Evolutionary conservation across 495 filamentous ascomycete species (phyloP).

Genomic region (Jackrogersella minutella): DNA sequence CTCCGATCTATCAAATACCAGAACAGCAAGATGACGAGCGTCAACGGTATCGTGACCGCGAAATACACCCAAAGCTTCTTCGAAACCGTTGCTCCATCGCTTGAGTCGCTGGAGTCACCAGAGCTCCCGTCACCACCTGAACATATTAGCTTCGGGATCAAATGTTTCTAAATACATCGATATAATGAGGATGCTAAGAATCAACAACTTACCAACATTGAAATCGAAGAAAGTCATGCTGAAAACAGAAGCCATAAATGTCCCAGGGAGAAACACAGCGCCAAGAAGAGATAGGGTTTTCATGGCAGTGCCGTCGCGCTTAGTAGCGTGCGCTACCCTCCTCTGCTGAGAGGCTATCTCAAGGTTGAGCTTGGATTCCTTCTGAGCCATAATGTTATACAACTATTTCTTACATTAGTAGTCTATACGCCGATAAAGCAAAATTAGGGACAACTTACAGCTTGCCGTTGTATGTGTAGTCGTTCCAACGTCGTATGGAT

Average conservation of each 20-base stretch:
- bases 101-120: constrained; percentile 9
- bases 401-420: constrained; percentile 44
- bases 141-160: constrained; percentile 10
- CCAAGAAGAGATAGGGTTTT: constrained; percentile 64
- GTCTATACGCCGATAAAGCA: neutral
- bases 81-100: constrained; percentile 45
- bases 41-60: constrained; percentile 60
- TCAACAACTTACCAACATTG: constrained; percentile 41
- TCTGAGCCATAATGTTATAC: constrained; percentile 67
- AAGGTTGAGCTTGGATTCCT: constrained; percentile 63
- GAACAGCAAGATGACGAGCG: constrained; percentile 51
- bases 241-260: constrained; percentile 62
- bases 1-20: constrained; percentile 59
- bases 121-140: constrained; percentile 16
- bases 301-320: constrained; percentile 64
- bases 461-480: constrained; percentile 61
- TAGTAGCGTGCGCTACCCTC: constrained; percentile 62
- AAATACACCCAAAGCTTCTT: constrained; percentile 64
- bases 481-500: constrained; percentile 62
- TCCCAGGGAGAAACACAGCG: constrained; percentile 64
- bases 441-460: constrained; percentile 47
- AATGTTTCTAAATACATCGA: neutral
- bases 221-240: constrained; percentile 67
- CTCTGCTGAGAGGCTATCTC: constrained; percentile 65
- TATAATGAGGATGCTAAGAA: neutral